Base-by-base conservation (phyloP, 306 rosid species). In the Trifolium subterraneum region DNA sequence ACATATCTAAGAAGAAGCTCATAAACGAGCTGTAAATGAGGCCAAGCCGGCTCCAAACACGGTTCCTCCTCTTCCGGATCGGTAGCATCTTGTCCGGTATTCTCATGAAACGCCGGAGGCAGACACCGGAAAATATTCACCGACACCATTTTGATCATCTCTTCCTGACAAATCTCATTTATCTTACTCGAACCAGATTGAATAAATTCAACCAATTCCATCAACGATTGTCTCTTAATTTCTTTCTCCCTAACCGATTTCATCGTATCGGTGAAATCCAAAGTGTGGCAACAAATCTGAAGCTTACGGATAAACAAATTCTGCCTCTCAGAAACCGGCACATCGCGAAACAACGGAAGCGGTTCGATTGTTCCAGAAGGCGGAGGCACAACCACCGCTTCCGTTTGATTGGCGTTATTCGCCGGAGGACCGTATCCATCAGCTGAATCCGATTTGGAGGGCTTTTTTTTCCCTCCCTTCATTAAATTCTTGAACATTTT, bases 51-150 rank as follows among this genome's bases (percentile, higher is more conserved):
- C 9, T 93, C 98, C 80, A 89, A 54, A 47, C 83, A 87, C 18
- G 93, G 90, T 42, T 93, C 98, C 25, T 93, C 98, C 75, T 93
- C 98, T 15, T 93, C 98, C 0, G 97, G 97, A 82, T 93, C 98
- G 11, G 80, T 39, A 44, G 80, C 41, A 7, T 91, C 98, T 62
- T 85, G 90, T 9, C 98, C 94, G 0, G 96, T 89, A 62, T 93
- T 91, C 81, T 93, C 98, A 33, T 93, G 91, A 7, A 83, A 80
- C 0, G 93, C 92, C 23, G 98, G 98, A 1, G 97, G 98, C 72
- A 93, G 77, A 79, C 94, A 91, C 72, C 98, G 92, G 71, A 93
- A 93, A 60, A 93, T 88, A 78, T 93, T 93, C 4, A 63, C 87
- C 1, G 98, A 88, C 23, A 93, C 80, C 98, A 93, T 93, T 69